phyloP scores from a whole-genome alignment of 2,329 filamentous ascomycete species.

The Aspergillus sp. region DNA sequence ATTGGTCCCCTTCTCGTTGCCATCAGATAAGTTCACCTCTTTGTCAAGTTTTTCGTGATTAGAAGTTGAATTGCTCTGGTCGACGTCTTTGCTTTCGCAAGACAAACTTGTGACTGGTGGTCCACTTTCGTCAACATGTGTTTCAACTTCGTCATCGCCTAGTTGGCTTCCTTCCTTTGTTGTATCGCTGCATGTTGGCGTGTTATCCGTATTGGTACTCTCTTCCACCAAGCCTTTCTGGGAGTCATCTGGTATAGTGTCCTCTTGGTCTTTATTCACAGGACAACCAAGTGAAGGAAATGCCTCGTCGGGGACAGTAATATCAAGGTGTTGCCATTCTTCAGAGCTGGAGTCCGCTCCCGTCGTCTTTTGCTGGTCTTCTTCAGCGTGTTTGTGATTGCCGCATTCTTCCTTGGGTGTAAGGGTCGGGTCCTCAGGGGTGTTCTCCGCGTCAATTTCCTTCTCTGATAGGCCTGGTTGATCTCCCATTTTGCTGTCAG shows the following conservation, averaged over 20 bases:
- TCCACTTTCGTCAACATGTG: background rate
- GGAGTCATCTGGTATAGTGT: background rate
- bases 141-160: background rate
- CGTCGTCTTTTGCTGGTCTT: background rate
- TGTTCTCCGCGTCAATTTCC: background rate
- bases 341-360: background rate
- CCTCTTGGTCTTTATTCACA: background rate
- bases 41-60: background rate
- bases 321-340: background rate
- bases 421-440: background rate
- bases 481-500: background rate
- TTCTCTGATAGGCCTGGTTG: background rate
- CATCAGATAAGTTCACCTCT: background rate
- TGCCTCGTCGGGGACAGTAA: background rate
- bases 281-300: background rate
- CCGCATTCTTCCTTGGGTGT: background rate
- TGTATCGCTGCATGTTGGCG: no score
- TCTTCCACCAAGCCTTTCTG: background rate
- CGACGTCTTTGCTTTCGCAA: background rate
- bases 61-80: background rate
- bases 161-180: background rate
- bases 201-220: no score
- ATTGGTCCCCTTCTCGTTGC: background rate
- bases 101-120: background rate
- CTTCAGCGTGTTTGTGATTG: background rate